Evolutionary conservation across 768 basidiomycete genomes (phyloP).

Genomic region (Trametes cinnabarina): DNA sequence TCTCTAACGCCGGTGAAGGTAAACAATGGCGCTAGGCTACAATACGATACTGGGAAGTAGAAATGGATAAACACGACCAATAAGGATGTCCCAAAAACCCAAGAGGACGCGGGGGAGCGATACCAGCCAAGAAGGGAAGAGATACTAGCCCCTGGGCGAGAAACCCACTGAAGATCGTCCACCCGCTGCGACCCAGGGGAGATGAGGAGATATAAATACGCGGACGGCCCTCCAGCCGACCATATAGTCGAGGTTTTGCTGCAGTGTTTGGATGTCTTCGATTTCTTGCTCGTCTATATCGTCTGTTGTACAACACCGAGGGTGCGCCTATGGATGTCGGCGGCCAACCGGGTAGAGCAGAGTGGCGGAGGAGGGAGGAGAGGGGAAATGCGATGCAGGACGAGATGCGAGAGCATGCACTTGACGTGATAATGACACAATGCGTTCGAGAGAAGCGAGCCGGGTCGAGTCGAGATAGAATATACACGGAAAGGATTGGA

Average conservation of each 20-base stretch:
- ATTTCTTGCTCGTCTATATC: conserved; percentile 27
- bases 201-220: conserved; percentile 24
- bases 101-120: conserved; percentile 35
- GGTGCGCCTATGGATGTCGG: conserved; percentile 15
- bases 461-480: conserved; percentile 25
- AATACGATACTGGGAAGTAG: conserved; percentile 13
- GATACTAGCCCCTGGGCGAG: conserved; percentile 27
- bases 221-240: conserved; percentile 21
- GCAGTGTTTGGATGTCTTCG: conserved; percentile 19
- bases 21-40: conserved; percentile 18
- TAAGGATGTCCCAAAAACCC: conserved; percentile 32
- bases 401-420: conserved; percentile 41
- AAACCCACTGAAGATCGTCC: conserved; percentile 18
- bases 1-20: conserved; percentile 9
- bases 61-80: conserved; percentile 23
- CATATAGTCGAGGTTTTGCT: conserved; percentile 18
- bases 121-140: conserved; percentile 30
- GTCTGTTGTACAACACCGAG: conserved; percentile 29
- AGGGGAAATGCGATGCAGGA: conserved; percentile 25
- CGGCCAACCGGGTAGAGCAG: conserved; percentile 20
- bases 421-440: conserved; percentile 43
- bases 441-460: conserved; percentile 29
- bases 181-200: conserved; percentile 19
- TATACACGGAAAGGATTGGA: conserved; percentile 21
- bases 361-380: conserved; percentile 19